Percentiles rank a stretch among this genome's conserved stretches.
Conservation (phyloP, 2,329 filamentous ascomycete species). For the Aspergillus hiratsukae region DNA sequence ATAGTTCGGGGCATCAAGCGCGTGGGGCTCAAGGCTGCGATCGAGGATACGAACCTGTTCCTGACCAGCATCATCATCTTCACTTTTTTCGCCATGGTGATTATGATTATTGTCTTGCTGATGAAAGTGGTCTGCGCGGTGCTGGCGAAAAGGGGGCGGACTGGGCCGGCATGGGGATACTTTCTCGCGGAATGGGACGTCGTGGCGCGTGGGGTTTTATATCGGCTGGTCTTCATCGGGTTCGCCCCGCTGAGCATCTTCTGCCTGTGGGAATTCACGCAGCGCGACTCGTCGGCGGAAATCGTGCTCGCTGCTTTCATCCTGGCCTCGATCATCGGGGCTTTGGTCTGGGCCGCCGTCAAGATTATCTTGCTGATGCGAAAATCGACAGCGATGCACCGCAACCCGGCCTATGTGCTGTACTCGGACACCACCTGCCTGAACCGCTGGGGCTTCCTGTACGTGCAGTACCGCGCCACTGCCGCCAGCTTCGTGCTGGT, state of each 20-base stretch:
- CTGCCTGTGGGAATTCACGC: conserved; percentile 88
- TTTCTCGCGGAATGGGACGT: conserved; percentile 88
- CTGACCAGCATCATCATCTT: conserved; percentile 88
- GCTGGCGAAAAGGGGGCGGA: conserved; percentile 66
- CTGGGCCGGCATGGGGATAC: conserved; percentile 72
- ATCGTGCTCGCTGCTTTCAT: conserved; percentile 84
- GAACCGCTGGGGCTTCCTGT: conserved; percentile 97
- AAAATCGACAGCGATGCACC: conserved; percentile 81
- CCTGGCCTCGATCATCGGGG: conserved; percentile 70
- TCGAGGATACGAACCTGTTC: conserved; percentile 89
- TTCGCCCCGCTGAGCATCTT: conserved; percentile 87
- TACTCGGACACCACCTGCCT: conserved; percentile 87
- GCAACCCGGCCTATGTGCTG: conserved; percentile 92
- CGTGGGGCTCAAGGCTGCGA: conserved; percentile 77
- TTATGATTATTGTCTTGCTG: conserved; percentile 64
- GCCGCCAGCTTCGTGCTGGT: conserved; percentile 92
- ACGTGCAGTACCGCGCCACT: conserved; percentile 91
- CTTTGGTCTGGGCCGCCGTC: conserved; percentile 76
- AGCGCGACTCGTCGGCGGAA: conserved; percentile 76
- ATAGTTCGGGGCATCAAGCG: conserved; percentile 77
- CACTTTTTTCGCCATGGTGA: conserved; percentile 71
- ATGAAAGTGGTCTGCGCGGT: conserved; percentile 79
- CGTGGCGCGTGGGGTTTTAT: conserved; percentile 89
- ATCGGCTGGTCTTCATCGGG: conserved; percentile 81
- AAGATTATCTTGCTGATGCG: conserved; percentile 86